Conservation (phyloP, 2,329 filamentous ascomycete genomes). For the Fusarium pseudoanthophilum region DNA sequence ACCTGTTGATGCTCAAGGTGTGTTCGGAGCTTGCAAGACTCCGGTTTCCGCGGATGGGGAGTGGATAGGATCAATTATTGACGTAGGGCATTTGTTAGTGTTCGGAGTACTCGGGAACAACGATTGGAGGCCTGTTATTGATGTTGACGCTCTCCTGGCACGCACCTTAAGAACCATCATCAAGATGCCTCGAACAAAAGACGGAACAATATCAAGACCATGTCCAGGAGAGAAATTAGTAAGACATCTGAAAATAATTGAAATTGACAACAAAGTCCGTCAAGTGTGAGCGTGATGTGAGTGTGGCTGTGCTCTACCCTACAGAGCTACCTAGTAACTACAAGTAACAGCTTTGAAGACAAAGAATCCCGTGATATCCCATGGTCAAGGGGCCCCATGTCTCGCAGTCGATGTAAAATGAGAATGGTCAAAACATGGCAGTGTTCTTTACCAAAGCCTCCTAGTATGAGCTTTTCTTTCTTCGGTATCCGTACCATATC, state of each 20-base stretch:
- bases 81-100: slow-evolving; percentile 36
- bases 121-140: slow-evolving; percentile 2
- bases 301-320: slow-evolving; percentile 23
- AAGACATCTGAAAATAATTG: neutral
- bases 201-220: no score
- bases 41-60: slow-evolving; percentile 31
- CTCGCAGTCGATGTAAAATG: neutral
- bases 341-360: neutral
- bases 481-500: neutral
- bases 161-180: neutral
- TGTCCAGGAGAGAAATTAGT: neutral
- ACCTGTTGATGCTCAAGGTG: slow-evolving; percentile 16
- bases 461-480: neutral
- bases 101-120: slow-evolving; percentile 31
- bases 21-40: slow-evolving; percentile 38
- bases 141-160: neutral
- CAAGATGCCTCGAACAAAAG: neutral
- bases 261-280: neutral
- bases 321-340: neutral
- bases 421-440: neutral
- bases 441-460: neutral
- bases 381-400: slow-evolving; percentile 2
- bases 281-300: neutral
- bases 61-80: slow-evolving; percentile 25
- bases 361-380: slow-evolving; percentile 3